Base-by-base conservation (phyloP, 345 rosid species). In the Pseudoturritis turrita region DNA sequence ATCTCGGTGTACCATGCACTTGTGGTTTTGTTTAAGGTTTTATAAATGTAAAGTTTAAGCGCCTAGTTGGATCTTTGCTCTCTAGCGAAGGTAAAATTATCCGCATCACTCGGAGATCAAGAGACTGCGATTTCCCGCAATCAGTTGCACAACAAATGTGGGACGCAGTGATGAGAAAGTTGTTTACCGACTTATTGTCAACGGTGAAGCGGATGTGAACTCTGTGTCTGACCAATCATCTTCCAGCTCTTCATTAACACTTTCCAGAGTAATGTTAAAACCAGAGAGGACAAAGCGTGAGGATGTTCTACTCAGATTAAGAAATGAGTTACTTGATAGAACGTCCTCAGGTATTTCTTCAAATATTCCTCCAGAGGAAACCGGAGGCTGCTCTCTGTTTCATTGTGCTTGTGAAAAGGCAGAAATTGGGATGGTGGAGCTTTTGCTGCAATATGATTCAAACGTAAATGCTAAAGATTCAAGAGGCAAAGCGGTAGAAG, bases 91-190 rank as follows among this genome's bases (percentile, higher is more conserved):
- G n/a, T n/a, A n/a, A n/a, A n/a, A n/a, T n/a, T n/a, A n/a, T n/a
- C n/a, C n/a, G n/a, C n/a, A n/a, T n/a, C n/a, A n/a, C n/a, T 70
- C 86, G 96, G 77, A 89, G 82, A 75, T 84, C 85, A 4, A 89
- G 83, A 75, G 92, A 92, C 44, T 72, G 77, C 4, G 83, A 82
- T 7, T 75, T 78, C 76, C 77, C 83, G 49, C 85, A 78, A 39
- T 61, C 91, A 54, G 80, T 81, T 52, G 84, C 83, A 13, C 91
- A 85, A 35, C 94, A 85, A 76, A 84, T 96, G 62, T 85, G 92
- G 97, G 99, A 96, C 21, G 98, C 84, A 62, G 97, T 92, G 97
- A 96, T 81, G 92, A 87, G 80, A 92, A 92, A 74, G 85, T 97
- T 40, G 88, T 90, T 45, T 96, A 96, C 69, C 83, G 91, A 54